Conservation (phyloP, 2,329 filamentous ascomycete genomes). For the Zymoseptoria crescenta region DNA sequence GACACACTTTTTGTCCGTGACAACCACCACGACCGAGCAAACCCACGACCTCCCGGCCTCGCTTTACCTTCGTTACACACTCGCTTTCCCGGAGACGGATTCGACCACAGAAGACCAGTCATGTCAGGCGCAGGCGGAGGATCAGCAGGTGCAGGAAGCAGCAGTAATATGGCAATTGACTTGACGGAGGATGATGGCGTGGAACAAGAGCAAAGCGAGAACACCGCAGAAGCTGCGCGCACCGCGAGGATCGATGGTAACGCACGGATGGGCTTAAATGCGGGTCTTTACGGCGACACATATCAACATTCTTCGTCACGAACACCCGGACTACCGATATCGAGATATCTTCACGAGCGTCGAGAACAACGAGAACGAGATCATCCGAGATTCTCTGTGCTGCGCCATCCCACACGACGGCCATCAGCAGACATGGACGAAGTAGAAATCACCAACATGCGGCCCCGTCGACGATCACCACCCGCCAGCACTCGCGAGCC, state of each 20-base stretch:
- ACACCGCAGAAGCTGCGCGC: not conserved
- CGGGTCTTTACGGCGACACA: constrained; percentile 3
- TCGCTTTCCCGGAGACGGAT: constrained; percentile 45
- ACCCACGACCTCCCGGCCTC: constrained; percentile 20
- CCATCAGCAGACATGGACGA: constrained; percentile 30
- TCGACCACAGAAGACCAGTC: constrained; percentile 47
- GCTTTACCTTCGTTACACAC: constrained; percentile 21
- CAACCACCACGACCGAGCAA: constrained; percentile 26
- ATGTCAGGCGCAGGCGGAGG: constrained; percentile 25
- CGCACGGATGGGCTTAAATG: constrained; percentile 1
- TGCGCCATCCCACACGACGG: constrained; percentile 10
- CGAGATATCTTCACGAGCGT: constrained; percentile 6
- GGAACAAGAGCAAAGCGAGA: constrained; percentile 4
- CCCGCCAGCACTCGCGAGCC: constrained; percentile 3
- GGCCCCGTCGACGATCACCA: constrained; percentile 11
- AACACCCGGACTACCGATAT: constrained; percentile 6
- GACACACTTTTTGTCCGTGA: constrained; percentile 26
- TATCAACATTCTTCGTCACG: not conserved
- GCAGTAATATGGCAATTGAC: constrained; percentile 27
- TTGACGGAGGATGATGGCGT: constrained; percentile 27
- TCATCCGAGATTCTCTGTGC: constrained; percentile 12
- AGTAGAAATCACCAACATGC: constrained; percentile 40
- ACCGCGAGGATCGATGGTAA: constrained; percentile 2
- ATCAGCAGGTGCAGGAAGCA: constrained; percentile 1
- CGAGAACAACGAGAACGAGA: constrained; percentile 3